Percentiles rank a stretch among this genome's conserved stretches.
Conservation (phyloP, 768 basidiomycete genomes). For the Kwoniella sp. region DNA sequence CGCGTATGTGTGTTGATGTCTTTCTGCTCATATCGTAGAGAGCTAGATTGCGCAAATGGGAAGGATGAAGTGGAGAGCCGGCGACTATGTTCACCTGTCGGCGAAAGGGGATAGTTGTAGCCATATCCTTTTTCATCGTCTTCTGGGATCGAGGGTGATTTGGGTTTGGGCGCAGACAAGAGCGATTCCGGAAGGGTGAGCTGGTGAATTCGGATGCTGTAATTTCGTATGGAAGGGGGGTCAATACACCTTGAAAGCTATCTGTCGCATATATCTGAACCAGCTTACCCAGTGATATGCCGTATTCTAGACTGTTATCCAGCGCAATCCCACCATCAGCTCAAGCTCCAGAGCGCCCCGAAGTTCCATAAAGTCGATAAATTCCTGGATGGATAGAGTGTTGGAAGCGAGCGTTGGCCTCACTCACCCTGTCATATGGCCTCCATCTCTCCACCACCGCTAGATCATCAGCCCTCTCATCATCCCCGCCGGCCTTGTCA, state of each 20-base stretch:
- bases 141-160: conserved; percentile 1
- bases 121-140: neutral
- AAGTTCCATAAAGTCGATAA: too few relatives aligned
- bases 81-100: conserved; percentile 17
- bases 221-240: too few relatives aligned
- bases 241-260: too few relatives aligned
- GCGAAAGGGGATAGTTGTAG: conserved; percentile 1
- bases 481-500: neutral
- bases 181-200: conserved; percentile 44
- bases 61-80: conserved; percentile 14
- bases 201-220: conserved; percentile 47
- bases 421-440: conserved; percentile 21
- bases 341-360: too few relatives aligned
- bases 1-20: neutral
- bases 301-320: conserved; percentile 44
- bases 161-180: conserved; percentile 27
- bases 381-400: too few relatives aligned
- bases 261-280: too few relatives aligned
- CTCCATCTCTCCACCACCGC: neutral
- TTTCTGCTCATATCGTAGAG: neutral
- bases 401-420: neutral
- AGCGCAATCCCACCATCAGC: too few relatives aligned
- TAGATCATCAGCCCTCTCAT: neutral
- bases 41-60: conserved; percentile 2
- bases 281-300: conserved; percentile 47